Conservation (phyloP, 2,329 filamentous ascomycete genomes). For the Geoglossum cookeanum region DNA sequence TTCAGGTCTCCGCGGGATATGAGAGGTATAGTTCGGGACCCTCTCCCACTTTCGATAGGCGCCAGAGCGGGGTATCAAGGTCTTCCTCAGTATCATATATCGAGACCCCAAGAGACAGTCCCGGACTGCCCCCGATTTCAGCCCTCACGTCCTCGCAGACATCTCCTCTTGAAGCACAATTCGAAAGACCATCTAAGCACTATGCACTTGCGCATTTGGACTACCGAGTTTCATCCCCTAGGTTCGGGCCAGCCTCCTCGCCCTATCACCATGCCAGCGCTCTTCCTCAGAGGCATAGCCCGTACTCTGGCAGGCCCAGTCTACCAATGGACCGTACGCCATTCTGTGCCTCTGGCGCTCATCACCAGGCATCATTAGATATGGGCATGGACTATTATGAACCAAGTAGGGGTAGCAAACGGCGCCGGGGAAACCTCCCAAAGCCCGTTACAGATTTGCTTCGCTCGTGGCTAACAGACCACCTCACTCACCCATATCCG, state of each 20-base stretch:
- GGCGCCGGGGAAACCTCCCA: constrained; percentile 67
- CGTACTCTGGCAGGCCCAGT: not conserved
- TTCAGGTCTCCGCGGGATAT: not conserved
- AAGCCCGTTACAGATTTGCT: constrained; percentile 74
- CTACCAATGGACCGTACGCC: constrained; percentile 11
- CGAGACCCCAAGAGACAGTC: not conserved
- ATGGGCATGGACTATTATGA: constrained; percentile 14
- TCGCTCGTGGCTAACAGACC: constrained; percentile 59
- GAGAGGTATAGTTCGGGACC: not conserved
- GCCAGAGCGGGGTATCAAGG: not conserved
- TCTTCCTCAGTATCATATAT: not conserved
- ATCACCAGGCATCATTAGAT: constrained; percentile 6
- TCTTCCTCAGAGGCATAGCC: not conserved
- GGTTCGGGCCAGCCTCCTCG: not conserved
- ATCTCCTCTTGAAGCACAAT: not conserved
- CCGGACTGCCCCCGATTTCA: not conserved
- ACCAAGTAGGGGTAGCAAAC: constrained; percentile 9
- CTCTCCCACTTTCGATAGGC: not conserved
- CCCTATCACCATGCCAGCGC: not conserved
- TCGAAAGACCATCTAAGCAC: not conserved
- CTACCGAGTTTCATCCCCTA: not conserved
- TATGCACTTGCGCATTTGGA: not conserved
- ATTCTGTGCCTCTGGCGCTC: constrained; percentile 11
- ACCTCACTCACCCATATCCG: constrained; percentile 66
- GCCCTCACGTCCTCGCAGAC: not conserved